Evolutionary conservation across 1,139 yeast genomes (phyloP).

Genomic region (Kurtzmaniella natalensis): DNA sequence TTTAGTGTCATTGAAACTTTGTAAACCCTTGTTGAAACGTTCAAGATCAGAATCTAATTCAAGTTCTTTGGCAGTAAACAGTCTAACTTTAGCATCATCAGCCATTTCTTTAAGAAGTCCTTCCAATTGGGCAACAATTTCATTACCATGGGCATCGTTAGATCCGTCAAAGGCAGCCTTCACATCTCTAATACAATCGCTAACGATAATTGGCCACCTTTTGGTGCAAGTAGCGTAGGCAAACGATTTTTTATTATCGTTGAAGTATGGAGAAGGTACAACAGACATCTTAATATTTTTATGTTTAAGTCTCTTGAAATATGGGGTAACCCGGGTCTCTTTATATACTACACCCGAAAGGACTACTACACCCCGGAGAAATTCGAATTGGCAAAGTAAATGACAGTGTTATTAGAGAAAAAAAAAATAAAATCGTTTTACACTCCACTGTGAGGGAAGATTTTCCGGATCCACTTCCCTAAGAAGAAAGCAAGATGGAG

Average conservation of each 20-base stretch:
- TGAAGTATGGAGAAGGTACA: conserved; percentile 52
- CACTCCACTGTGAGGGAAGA: too few species aligned
- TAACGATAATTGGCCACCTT: conserved; percentile 85
- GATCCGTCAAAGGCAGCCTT: conserved; percentile 14
- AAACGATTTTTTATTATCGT: conserved; percentile 71
- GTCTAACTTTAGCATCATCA: conserved; percentile 34
- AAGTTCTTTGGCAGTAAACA: conserved; percentile 41
- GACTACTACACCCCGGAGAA: too few species aligned
- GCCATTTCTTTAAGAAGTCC: conserved; percentile 34
- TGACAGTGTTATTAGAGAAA: too few species aligned
- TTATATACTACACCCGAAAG: too few species aligned
- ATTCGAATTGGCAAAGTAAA: too few species aligned
- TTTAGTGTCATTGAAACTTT: conserved; percentile 19
- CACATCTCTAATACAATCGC: conserved; percentile 64
- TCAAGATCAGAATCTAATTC: conserved; percentile 39
- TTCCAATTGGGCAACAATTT: conserved; percentile 32
- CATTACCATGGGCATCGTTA: conserved; percentile 26
- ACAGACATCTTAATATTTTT: too few species aligned
- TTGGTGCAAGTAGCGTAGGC: conserved; percentile 74
- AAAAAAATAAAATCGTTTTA: too few species aligned
- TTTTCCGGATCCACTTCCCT: too few species aligned
- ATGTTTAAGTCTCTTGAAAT: too few species aligned
- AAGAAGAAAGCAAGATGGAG: too few species aligned
- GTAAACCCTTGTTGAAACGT: conserved; percentile 48
- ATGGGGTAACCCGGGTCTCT: too few species aligned